phyloP scores from a whole-genome alignment of 371 early-diverging fungal genomes.

The Rhizomucor miehei region DNA sequence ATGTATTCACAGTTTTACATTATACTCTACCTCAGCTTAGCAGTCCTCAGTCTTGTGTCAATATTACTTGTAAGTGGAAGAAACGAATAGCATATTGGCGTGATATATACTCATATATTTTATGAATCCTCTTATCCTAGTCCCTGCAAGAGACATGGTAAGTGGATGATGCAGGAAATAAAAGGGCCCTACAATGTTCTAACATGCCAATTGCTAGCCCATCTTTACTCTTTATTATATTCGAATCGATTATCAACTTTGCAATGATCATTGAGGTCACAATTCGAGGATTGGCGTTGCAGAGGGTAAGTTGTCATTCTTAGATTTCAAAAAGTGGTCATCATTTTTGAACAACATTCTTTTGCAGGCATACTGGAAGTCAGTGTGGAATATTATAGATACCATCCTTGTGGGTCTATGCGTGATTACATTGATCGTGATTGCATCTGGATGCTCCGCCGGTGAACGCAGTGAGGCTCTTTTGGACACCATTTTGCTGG shows the following conservation, averaged over 20 bases:
- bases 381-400: conserved; percentile 75
- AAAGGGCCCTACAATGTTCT: not conserved
- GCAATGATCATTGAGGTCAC: conserved; percentile 76
- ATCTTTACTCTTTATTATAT: conserved; percentile 47
- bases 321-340: not conserved
- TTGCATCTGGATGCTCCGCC: conserved; percentile 63
- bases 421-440: conserved; percentile 62
- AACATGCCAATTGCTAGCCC: conserved; percentile 26
- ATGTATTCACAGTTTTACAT: conserved; percentile 75
- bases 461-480: conserved; percentile 61
- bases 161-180: not conserved
- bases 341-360: not conserved
- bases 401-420: conserved; percentile 64
- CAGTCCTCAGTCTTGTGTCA: conserved; percentile 59
- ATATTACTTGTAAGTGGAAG: conserved; percentile 53
- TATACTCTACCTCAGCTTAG: conserved; percentile 65
- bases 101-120: not conserved
- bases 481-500: conserved; percentile 66
- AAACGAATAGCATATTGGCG: not conserved
- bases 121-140: conserved; percentile 19
- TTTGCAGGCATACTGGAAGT: conserved; percentile 67
- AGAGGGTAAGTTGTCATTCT: conserved; percentile 50
- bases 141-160: conserved; percentile 46
- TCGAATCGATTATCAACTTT: conserved; percentile 70
- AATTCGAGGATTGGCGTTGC: conserved; percentile 65